A percentile compares a stretch with the other conserved stretches of the same genome.
phyloP scores from a whole-genome alignment of 1,139 yeast genomes.

The Oligophagozyma castellii region DNA sequence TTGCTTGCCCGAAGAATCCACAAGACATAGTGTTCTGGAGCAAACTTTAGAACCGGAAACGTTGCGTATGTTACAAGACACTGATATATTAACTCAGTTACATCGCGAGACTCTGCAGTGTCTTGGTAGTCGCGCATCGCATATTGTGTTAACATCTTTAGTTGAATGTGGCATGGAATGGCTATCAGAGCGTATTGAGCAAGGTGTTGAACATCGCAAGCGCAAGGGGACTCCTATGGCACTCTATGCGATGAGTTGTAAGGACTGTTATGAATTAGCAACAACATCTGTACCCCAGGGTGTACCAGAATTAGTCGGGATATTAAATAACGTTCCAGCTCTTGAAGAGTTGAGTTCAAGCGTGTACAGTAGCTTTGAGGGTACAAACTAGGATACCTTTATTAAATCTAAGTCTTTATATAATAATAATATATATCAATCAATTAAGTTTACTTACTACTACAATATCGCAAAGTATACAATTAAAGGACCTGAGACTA shows the following conservation, averaged over 20 bases:
- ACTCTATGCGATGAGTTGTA: constrained; percentile 15
- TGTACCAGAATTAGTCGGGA: constrained; percentile 41
- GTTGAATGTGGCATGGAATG: constrained; percentile 19
- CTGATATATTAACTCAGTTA: constrained; percentile 17
- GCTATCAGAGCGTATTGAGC: constrained; percentile 14
- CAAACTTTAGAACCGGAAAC: constrained; percentile 28
- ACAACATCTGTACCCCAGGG: constrained; percentile 52
- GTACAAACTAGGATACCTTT: too few relatives aligned
- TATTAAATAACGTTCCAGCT: too few relatives aligned
- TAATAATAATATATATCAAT: too few relatives aligned
- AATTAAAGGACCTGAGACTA: too few relatives aligned
- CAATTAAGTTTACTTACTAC: too few relatives aligned
- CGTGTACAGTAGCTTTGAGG: constrained; percentile 75
- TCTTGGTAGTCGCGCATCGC: constrained; percentile 15
- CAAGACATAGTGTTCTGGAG: constrained; percentile 23
- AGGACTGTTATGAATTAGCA: constrained; percentile 25
- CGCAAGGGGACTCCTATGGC: constrained; percentile 9
- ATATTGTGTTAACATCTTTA: constrained; percentile 16
- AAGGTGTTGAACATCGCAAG: constrained; percentile 16
- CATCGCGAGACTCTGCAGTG: constrained; percentile 38
- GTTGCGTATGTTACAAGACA: constrained; percentile 18
- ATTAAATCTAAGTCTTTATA: too few relatives aligned
- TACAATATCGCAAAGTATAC: too few relatives aligned
- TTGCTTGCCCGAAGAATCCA: constrained; percentile 23
- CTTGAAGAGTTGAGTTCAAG: constrained; percentile 86